Evolutionary conservation across 352 stramenopile species (phyloP), one percentile per base, ranked within the genome.

Genomic region (Phytopythium oedochilum): DNA sequence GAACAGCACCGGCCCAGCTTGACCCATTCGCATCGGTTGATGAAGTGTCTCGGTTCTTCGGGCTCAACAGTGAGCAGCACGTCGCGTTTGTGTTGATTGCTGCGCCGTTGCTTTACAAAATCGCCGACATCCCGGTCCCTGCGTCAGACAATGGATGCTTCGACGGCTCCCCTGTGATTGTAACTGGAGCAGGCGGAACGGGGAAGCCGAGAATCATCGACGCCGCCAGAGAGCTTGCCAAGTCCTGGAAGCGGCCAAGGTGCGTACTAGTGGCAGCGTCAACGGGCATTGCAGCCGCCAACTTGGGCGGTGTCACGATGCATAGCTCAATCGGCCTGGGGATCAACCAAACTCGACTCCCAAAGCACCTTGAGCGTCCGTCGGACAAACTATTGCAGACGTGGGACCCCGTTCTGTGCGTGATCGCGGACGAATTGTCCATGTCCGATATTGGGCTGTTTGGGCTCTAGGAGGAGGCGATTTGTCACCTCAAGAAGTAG

Each of bases 401-500:
- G 5, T 32, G 29, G 29, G 29, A 32, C 29, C 29, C 29, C 5
- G 29, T 32, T 5, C 29, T 32, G 15, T 42, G 26, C 39, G 39
- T 57, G 0, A 25, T 44, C 28, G 64, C 56, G 0, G 64, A 72
- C 28, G 60, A 68, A 23, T 0, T 72, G 6, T 72, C 64, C 0
- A 68, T 68, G 60, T 43, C 48, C 6, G 54, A 68, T 25, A 22
- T 72, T 4, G 43, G 22, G 0, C 59, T 68, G 18, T 59, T 71
- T 25, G 56, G 64, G 0, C 22, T 71, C 3, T 71, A 59, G 64
- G 60, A 68, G 59, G 64, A 68, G 49, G 57, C 64, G 3, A 23
- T 68, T 1, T 44, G 20, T 0, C 20, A 61, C 3, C 32, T 57
- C 0, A 69, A 70, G 23, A 54, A 66, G n/a, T n/a, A n/a, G n/a